Evolutionary conservation across 1,284 basidiomycete species (phyloP).

Genomic region (Marasmius fiardii): DNA sequence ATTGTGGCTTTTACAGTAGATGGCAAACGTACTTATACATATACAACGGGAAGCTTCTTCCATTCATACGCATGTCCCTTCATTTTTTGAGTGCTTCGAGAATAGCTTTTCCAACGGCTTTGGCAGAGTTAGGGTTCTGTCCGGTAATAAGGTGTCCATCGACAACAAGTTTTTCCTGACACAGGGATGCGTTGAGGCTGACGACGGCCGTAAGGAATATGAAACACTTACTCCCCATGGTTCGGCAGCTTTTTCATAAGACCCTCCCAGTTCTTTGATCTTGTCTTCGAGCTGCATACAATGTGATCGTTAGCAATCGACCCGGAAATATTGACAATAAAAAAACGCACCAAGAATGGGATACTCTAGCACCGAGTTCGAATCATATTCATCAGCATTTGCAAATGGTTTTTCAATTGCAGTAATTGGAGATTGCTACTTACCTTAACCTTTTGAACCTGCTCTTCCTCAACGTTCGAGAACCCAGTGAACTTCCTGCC

Average conservation of each 20-base stretch:
- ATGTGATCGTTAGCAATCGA: background rate
- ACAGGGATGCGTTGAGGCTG: background rate
- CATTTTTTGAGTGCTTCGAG: conserved; percentile 21
- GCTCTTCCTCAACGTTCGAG: conserved; percentile 68
- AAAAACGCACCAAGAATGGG: conserved; percentile 2
- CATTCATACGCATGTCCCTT: background rate
- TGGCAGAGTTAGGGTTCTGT: conserved; percentile 71
- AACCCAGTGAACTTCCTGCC: conserved; percentile 64
- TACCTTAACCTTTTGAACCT: conserved; percentile 37
- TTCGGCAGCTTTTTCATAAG: conserved; percentile 53
- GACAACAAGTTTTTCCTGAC: conserved; percentile 37
- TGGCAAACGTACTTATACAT: no score
- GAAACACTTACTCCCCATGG: conserved; percentile 50
- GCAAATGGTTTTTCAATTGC: no score
- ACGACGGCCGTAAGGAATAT: background rate
- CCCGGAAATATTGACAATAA: conserved; percentile 50
- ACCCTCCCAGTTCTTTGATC: conserved; percentile 60
- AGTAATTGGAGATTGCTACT: no score
- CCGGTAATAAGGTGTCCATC: conserved; percentile 52
- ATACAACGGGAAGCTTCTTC: no score
- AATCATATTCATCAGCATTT: background rate
- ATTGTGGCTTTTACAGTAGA: no score
- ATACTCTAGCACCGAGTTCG: background rate
- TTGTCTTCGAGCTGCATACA: conserved; percentile 56
- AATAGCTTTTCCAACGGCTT: conserved; percentile 45